Evolutionary conservation across 2,329 filamentous ascomycete species (phyloP).

Genomic region (Whalleya microplaca): DNA sequence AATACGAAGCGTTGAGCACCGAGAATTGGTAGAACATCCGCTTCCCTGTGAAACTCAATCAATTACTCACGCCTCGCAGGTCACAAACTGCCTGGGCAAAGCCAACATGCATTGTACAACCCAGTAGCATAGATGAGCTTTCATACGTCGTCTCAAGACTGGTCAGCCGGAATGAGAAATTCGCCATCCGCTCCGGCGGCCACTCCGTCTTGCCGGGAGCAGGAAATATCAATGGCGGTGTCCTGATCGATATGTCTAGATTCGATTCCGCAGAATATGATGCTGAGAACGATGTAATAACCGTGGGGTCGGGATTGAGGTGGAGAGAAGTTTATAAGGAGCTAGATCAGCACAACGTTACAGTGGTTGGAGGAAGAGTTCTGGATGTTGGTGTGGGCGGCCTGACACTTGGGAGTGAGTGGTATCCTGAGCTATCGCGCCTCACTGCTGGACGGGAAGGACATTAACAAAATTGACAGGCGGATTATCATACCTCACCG

Average conservation of each 20-base stretch:
- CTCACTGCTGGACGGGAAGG: not conserved
- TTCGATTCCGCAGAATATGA: conserved; percentile 29
- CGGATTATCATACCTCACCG: conserved; percentile 30
- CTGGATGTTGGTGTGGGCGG: conserved; percentile 33
- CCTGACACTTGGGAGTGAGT: conserved; percentile 29
- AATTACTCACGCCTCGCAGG: conserved; percentile 14
- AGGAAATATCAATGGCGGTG: conserved; percentile 30
- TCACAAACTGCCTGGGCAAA: conserved; percentile 31
- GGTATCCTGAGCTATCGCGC: not conserved
- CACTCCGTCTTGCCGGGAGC: conserved; percentile 28
- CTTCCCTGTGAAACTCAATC: not conserved
- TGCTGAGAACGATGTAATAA: conserved; percentile 19
- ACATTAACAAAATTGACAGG: conserved; percentile 16
- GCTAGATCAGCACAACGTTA: conserved; percentile 30
- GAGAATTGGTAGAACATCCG: conserved; percentile 17
- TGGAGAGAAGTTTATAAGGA: conserved; percentile 31
- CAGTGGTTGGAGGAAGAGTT: conserved; percentile 32
- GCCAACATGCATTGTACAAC: conserved; percentile 29
- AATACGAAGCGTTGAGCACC: conserved; percentile 19
- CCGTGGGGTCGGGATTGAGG: conserved; percentile 29
- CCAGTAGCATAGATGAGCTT: conserved; percentile 21
- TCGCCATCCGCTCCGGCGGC: conserved; percentile 31
- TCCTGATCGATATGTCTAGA: conserved; percentile 27
- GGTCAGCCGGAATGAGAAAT: conserved; percentile 17
- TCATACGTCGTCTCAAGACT: conserved; percentile 23